Evolutionary conservation across 1,139 yeast species (phyloP).

Genomic region (Suhomyces choctaworum): DNA sequence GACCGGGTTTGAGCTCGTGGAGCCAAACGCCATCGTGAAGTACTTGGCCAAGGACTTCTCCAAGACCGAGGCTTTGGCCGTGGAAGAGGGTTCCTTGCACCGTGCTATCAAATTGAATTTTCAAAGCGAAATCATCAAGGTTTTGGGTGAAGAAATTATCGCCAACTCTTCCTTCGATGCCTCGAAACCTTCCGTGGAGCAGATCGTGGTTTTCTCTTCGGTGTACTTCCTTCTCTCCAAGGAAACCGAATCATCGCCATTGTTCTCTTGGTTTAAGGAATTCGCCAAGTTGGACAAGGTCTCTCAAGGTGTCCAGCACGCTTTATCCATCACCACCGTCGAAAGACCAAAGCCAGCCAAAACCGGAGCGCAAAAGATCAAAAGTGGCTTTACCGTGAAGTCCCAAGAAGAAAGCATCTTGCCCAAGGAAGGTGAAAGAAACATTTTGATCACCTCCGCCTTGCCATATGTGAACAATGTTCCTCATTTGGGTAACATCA

Average conservation of each 20-base stretch:
- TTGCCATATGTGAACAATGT: slow-evolving; percentile 97
- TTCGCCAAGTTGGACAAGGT: slow-evolving; percentile 40
- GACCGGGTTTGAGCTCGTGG: slow-evolving; percentile 56
- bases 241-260: slow-evolving; percentile 10
- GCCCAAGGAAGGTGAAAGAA: slow-evolving; percentile 72
- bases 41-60: slow-evolving; percentile 55
- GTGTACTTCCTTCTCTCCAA: slow-evolving; percentile 35
- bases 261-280: slow-evolving; percentile 42
- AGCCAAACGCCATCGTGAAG: slow-evolving; percentile 81
- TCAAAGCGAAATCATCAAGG: slow-evolving; percentile 2
- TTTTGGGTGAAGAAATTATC: slow-evolving; percentile 9
- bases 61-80: slow-evolving; percentile 21
- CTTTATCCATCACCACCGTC: slow-evolving; percentile 40
- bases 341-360: slow-evolving; percentile 50
- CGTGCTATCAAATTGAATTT: slow-evolving; percentile 11
- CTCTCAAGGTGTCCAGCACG: slow-evolving; percentile 38
- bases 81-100: slow-evolving; percentile 33
- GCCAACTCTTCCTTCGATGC: slow-evolving; percentile 14
- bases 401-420: slow-evolving; percentile 33
- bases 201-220: slow-evolving; percentile 49
- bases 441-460: slow-evolving; percentile 90
- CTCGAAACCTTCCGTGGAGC: slow-evolving; percentile 33
- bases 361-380: slow-evolving; percentile 57
- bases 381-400: slow-evolving; percentile 41
- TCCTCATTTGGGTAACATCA: slow-evolving; percentile 95